These are phyloP conservation scores for Singerocomus inundabilis DNA, from an alignment of 1,284 basidiomycete species.

Conservation along the genomic window DNA sequence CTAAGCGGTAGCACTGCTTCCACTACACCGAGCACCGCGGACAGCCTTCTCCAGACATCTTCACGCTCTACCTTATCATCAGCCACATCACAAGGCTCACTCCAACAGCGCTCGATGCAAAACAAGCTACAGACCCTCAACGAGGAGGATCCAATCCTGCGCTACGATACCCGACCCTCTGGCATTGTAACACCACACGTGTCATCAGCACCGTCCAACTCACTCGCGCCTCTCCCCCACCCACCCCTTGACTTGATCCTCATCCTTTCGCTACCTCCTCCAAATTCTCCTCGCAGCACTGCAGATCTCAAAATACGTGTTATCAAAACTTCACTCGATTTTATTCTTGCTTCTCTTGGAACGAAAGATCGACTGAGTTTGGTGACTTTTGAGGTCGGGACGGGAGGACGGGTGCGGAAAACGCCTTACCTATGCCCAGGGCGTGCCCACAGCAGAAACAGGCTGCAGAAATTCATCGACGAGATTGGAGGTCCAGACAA, in stretches of 20 bases:
- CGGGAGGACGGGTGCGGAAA: conserved; percentile 76
- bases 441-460: conserved; percentile 61
- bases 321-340: conserved; percentile 82
- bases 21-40: conserved; percentile 65
- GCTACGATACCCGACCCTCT: conserved; percentile 49
- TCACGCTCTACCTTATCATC: conserved; percentile 66
- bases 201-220: conserved; percentile 74
- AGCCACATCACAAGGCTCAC: conserved; percentile 65
- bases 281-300: conserved; percentile 68
- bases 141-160: conserved; percentile 64
- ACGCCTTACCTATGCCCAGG: conserved; percentile 85
- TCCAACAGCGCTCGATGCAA: conserved; percentile 35
- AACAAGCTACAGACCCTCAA: conserved; percentile 64
- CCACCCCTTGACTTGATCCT: conserved; percentile 90
- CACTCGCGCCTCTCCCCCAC: conserved; percentile 76
- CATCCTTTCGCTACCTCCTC: conserved; percentile 83
- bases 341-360: conserved; percentile 74
- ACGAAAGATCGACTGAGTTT: conserved; percentile 78
- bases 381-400: conserved; percentile 86
- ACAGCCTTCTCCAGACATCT: conserved; percentile 68
- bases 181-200: conserved; percentile 70
- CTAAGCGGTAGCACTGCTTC: conserved; percentile 69
- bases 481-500: conserved; percentile 54
- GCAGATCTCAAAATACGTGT: conserved; percentile 83
- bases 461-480: conserved; percentile 77